These are phyloP conservation scores for Trichomonas vaginalis DNA, from an alignment of 208 protist genomes.

Conservation along the genomic window DNA sequence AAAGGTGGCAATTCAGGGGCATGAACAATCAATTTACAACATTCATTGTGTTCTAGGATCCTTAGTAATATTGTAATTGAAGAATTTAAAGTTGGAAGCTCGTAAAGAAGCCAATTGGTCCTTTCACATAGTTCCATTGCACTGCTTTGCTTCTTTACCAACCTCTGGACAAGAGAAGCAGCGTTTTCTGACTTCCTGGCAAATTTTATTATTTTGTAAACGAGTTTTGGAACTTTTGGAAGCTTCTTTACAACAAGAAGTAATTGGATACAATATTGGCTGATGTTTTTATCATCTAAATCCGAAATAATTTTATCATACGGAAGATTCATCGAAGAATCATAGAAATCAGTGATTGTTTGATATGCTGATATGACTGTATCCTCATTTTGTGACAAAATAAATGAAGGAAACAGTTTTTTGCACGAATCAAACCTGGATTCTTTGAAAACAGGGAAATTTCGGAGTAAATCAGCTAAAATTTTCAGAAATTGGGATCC, in stretches of 20 bases:
- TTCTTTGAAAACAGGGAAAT: background rate
- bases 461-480: background rate
- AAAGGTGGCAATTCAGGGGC: background rate
- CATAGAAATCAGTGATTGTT: background rate
- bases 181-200: background rate
- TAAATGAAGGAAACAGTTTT: background rate
- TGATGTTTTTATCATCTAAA: background rate
- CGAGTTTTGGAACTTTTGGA: background rate
- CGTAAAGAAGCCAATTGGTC: background rate
- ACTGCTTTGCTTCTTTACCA: background rate
- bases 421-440: background rate
- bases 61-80: background rate
- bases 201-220: background rate
- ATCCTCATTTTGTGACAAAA: background rate
- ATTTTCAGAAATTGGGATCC: background rate
- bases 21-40: background rate
- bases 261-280: background rate
- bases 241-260: background rate
- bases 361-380: background rate
- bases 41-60: background rate
- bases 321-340: background rate
- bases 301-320: background rate
- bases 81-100: background rate
- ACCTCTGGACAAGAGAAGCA: background rate
- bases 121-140: background rate